Base-by-base conservation (phyloP, 2,329 filamentous ascomycete genomes). In the Hypoxylon rubiginosum region DNA sequence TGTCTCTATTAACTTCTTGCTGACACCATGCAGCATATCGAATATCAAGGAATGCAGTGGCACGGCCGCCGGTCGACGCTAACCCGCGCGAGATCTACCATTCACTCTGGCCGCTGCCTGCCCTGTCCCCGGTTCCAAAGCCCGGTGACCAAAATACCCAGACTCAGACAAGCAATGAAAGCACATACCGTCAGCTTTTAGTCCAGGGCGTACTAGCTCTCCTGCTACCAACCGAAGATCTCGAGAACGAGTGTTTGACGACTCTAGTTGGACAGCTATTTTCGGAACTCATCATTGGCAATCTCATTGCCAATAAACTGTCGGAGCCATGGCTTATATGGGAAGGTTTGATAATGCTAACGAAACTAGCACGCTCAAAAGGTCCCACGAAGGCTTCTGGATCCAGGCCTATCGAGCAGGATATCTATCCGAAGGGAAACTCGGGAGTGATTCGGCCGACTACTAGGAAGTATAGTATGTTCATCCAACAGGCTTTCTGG, bases 281-380 rank as follows among this genome's bases (percentile, higher is more conserved):
- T 67, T 92, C 94, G 6, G 94, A 97, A 79, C 89, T 97, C 77
- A 92, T 98, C 67, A 84, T 99, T 69, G 93, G 93, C 67, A 94
- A 93, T 72, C 86, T 91, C 62, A 84, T 97, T 73, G 89, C 90
- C 73, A 92, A 91, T 74, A 97, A 91, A 77, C 85, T 92, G 43
- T 93, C 92, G 71, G 91, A 98, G 80, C 92, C 92, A 24, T 97
- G 93, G 92, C 86, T 97, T 74, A 80, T 98, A 71, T 97, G 91
- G 88, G 94, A 97, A 77, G 86, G 88, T 62, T 86, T 97, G 66
- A 91, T 90, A 71, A 97, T 95, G 76, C 80, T 91, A 66, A 85
- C 84, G n/a, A 81, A 81, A 67, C 74, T 82, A 46, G 67, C 77
- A 52, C 73, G 70, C 49, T 77, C 77, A 61, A 75, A 71, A 56